A percentile compares a stretch with the other conserved stretches of the same genome.
These are phyloP conservation scores for Iberis pinnata DNA, from an alignment of 345 rosid genomes.

Conservation along the genomic window DNA sequence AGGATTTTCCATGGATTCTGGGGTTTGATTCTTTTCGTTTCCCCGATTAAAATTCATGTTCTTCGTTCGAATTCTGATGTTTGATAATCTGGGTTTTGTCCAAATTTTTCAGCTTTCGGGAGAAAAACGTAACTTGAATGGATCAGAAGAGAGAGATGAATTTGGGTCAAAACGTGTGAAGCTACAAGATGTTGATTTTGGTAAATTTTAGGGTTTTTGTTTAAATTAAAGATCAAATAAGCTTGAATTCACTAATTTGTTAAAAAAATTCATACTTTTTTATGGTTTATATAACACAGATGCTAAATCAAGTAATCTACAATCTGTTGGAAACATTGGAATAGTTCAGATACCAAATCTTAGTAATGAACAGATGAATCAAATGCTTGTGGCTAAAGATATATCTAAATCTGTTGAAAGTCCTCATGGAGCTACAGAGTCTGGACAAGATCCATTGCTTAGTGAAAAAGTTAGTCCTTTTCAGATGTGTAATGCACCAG, in stretches of 20 bases:
- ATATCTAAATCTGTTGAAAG: constrained; percentile 58
- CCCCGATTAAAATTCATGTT: neutral
- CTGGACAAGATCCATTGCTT: neutral
- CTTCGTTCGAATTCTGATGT: neutral
- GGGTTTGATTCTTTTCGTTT: constrained; percentile 30
- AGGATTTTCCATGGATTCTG: constrained; percentile 22
- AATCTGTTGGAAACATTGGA: constrained; percentile 12
- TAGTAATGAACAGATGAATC: constrained; percentile 10
- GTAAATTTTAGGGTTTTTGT: too few species aligned
- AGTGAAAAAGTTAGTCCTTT: constrained; percentile 19
- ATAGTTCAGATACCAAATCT: constrained; percentile 11
- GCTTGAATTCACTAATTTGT: constrained; percentile 12
- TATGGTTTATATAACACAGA: constrained; percentile 11
- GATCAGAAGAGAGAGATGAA: constrained; percentile 32
- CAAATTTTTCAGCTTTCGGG: constrained; percentile 29
- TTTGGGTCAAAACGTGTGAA: constrained; percentile 33
- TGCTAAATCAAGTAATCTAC: constrained; percentile 2
- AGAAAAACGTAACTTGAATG: constrained; percentile 30
- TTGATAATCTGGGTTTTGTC: constrained; percentile 16
- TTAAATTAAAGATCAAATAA: neutral
- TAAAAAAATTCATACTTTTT: neutral
- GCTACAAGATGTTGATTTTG: constrained; percentile 25
- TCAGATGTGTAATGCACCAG: constrained; percentile 21
- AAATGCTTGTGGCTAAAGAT: constrained; percentile 27
- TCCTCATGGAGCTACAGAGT: constrained; percentile 27